A percentile compares a stretch with the other conserved stretches of the same genome.
phyloP scores from a whole-genome alignment of 2,329 filamentous ascomycete genomes.

The Chaetomium globosum region DNA sequence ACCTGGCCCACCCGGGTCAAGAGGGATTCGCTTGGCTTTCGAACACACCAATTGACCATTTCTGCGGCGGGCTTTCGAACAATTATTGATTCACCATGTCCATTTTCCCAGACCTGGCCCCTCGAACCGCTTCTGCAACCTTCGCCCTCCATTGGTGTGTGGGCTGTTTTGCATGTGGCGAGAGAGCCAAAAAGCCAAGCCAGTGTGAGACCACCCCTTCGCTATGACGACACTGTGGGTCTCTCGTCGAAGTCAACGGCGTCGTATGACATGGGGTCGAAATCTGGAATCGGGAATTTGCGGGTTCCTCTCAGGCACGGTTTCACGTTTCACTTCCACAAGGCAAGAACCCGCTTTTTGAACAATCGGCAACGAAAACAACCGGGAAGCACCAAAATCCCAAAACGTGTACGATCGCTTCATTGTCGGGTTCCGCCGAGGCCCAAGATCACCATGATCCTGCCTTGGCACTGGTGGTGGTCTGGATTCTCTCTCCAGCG shows the following conservation, averaged over 20 bases:
- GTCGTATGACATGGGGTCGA: background rate
- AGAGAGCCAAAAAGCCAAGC: constrained; percentile 3
- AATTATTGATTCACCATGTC: background rate
- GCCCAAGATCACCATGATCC: background rate
- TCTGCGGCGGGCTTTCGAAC: background rate
- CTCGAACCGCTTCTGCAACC: background rate
- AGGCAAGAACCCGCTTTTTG: no score
- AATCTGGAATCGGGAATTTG: constrained; percentile 8
- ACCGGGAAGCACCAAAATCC: background rate
- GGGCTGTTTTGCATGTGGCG: background rate
- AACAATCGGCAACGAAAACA: background rate
- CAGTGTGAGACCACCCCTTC: constrained; percentile 4
- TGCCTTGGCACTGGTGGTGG: background rate
- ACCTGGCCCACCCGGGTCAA: background rate
- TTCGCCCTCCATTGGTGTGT: background rate
- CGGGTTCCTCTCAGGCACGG: constrained; percentile 1
- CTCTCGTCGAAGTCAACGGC: background rate
- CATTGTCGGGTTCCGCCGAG: background rate
- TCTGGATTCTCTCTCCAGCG: background rate
- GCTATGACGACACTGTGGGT: constrained; percentile 13
- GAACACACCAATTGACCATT: background rate
- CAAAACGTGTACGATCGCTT: background rate
- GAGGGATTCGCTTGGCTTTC: constrained; percentile 3
- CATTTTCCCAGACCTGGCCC: no score
- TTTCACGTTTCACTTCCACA: background rate